Evolutionary conservation across 257 asterid genomes (phyloP).

Genomic region (Echium plantagineum): DNA sequence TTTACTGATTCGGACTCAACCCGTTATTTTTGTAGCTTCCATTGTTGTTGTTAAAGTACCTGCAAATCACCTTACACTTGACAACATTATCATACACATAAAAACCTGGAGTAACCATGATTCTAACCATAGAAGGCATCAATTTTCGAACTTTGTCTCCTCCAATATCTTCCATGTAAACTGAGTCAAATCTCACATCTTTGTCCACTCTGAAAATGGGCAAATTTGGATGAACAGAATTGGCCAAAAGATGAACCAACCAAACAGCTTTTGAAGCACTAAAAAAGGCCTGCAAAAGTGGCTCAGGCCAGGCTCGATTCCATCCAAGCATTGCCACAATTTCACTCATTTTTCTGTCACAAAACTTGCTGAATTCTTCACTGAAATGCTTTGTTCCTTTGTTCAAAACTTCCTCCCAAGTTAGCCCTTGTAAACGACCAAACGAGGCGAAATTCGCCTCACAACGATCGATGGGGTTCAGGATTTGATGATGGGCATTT

Average conservation of each 20-base stretch:
- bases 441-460: conserved; percentile 63
- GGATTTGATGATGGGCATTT: conserved; percentile 25
- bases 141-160: conserved; percentile 59
- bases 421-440: conserved; percentile 41
- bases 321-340: conserved; percentile 85
- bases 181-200: conserved; percentile 55
- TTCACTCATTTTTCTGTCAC: conserved; percentile 93
- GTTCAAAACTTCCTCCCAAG: conserved; percentile 82
- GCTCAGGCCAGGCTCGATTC: conserved; percentile 97
- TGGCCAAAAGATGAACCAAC: conserved; percentile 86
- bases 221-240: conserved; percentile 68
- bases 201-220: conserved; percentile 79
- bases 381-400: conserved; percentile 83
- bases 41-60: conserved; percentile 46
- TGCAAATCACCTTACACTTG: conserved; percentile 86
- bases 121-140: conserved; percentile 59
- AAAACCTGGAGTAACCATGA: conserved; percentile 95
- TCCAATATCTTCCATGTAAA: conserved; percentile 95
- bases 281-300: conserved; percentile 73
- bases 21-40: conserved; percentile 14
- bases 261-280: conserved; percentile 85
- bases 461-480: conserved; percentile 77
- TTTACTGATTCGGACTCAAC: conserved; percentile 40
- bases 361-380: conserved; percentile 82
- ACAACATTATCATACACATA: conserved; percentile 84